phyloP scores from a whole-genome alignment of 129 eudicot species.

The Tanacetum coccineum region DNA sequence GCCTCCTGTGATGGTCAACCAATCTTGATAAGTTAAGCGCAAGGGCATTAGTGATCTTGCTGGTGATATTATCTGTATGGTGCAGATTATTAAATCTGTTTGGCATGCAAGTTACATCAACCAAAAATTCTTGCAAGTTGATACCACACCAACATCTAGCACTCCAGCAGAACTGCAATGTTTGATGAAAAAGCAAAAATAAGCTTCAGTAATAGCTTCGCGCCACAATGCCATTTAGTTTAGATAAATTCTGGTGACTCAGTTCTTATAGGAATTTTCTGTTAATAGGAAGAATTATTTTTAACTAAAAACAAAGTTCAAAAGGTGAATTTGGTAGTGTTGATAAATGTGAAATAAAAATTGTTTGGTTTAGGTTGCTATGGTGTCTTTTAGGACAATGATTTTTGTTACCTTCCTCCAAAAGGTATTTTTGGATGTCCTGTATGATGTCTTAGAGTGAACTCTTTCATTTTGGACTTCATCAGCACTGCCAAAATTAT shows the following conservation, averaged over 20 bases:
- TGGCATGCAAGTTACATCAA: neutral
- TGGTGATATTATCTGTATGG: slow-evolving; percentile 6
- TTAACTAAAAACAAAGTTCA: neutral
- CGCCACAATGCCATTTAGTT: neutral
- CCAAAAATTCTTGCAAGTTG: neutral
- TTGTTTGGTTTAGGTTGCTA: slow-evolving; percentile 16
- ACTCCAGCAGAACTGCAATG: slow-evolving; percentile 9
- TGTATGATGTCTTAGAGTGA: slow-evolving; percentile 31
- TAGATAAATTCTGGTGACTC: neutral
- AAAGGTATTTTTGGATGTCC: slow-evolving; percentile 22
- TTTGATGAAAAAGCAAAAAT: neutral
- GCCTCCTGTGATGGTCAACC: neutral
- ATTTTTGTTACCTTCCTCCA: slow-evolving; percentile 16
- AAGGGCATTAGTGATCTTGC: neutral
- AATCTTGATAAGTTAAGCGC: neutral
- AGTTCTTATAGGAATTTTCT: neutral
- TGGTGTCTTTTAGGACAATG: slow-evolving; percentile 16
- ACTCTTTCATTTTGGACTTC: slow-evolving; percentile 4
- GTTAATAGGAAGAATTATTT: neutral
- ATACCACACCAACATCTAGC: neutral
- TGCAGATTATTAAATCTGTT: slow-evolving; percentile 1
- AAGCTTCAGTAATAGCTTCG: neutral
- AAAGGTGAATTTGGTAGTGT: neutral
- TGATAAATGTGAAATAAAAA: slow-evolving; percentile 6
- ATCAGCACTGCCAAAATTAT: slow-evolving; percentile 18